A percentile compares a stretch with the other conserved stretches of the same genome.
Conservation (phyloP, 345 rosid genomes). For the Euphorbia peplus region DNA sequence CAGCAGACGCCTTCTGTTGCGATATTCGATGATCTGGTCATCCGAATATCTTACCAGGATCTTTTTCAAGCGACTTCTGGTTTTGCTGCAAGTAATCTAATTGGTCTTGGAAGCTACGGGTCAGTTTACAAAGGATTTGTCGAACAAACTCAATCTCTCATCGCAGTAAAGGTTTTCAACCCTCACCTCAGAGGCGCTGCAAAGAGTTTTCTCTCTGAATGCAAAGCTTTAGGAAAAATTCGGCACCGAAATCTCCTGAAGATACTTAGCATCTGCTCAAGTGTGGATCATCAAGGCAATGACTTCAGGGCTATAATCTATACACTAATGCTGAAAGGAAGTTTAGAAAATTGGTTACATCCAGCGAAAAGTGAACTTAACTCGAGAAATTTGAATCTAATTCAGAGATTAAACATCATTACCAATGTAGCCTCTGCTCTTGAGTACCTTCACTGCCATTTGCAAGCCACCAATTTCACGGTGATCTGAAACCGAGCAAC, state of each 20-base stretch:
- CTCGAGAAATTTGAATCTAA: not conserved
- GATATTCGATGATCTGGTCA: not conserved
- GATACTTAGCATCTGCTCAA: not conserved
- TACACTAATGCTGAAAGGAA: not conserved
- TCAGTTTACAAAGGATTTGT: slow-evolving; percentile 7
- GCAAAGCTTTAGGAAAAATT: slow-evolving; percentile 1
- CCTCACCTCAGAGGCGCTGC: not conserved
- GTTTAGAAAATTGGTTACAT: slow-evolving; percentile 2
- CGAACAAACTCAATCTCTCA: not conserved
- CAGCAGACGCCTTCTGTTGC: not conserved
- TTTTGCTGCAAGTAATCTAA: not conserved
- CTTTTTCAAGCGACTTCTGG: slow-evolving; percentile 6
- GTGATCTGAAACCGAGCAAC: slow-evolving; percentile 6
- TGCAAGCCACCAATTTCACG: slow-evolving; percentile 3
- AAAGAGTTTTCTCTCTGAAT: slow-evolving; percentile 10
- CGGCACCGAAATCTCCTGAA: slow-evolving; percentile 10
- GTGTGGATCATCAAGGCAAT: slow-evolving; percentile 1
- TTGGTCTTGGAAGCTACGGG: slow-evolving; percentile 7
- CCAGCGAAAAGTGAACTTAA: not conserved
- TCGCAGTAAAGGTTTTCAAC: slow-evolving; percentile 9
- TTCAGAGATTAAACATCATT: not conserved
- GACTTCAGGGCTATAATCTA: slow-evolving; percentile 6
- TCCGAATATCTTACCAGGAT: slow-evolving; percentile 5
- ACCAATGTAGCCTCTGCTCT: slow-evolving; percentile 1
- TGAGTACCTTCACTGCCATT: slow-evolving; percentile 2